A percentile compares a stretch with the other conserved stretches of the same genome.
phyloP scores from a whole-genome alignment of 2,329 filamentous ascomycete genomes.

The Acephala macrosclerotiorum region DNA sequence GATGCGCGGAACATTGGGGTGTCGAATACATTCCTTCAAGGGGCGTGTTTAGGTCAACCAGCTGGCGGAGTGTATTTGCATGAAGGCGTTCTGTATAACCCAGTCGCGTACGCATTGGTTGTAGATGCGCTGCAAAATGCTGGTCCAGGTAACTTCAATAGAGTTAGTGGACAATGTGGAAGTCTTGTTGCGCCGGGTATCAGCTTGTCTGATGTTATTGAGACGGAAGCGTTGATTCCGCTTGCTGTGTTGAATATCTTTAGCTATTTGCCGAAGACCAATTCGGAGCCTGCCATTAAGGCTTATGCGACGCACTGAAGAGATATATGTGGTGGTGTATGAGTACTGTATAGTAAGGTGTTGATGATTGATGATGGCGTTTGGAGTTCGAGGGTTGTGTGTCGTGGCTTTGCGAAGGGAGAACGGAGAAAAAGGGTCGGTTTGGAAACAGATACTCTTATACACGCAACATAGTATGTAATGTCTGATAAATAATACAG shows the following conservation, averaged over 20 bases:
- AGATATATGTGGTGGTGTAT: background rate
- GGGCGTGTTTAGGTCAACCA: conserved; percentile 48
- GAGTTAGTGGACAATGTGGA: conserved; percentile 54
- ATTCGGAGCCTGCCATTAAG: conserved; percentile 50
- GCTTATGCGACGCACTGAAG: conserved; percentile 44
- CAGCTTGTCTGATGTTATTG: conserved; percentile 53
- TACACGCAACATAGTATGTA: background rate
- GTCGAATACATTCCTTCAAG: conserved; percentile 58
- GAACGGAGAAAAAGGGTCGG: background rate
- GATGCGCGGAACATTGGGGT: conserved; percentile 50
- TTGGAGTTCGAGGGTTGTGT: background rate
- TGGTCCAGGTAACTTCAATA: conserved; percentile 50
- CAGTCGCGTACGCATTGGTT: conserved; percentile 52
- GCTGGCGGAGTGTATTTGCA: conserved; percentile 57
- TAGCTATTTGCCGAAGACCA: conserved; percentile 45
- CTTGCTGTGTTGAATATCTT: conserved; percentile 47
- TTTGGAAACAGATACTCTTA: background rate
- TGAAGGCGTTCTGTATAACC: conserved; percentile 58
- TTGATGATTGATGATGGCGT: background rate
- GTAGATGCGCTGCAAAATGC: conserved; percentile 56
- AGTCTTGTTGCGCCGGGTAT: conserved; percentile 48
- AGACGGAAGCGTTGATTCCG: conserved; percentile 51
- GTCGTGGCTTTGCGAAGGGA: no score
- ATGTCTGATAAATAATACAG: background rate
- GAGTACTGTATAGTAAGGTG: background rate